Evolutionary conservation across 352 stramenopile species (phyloP), one percentile per base, ranked within the genome.

Genomic region (Pythium chondricola): DNA sequence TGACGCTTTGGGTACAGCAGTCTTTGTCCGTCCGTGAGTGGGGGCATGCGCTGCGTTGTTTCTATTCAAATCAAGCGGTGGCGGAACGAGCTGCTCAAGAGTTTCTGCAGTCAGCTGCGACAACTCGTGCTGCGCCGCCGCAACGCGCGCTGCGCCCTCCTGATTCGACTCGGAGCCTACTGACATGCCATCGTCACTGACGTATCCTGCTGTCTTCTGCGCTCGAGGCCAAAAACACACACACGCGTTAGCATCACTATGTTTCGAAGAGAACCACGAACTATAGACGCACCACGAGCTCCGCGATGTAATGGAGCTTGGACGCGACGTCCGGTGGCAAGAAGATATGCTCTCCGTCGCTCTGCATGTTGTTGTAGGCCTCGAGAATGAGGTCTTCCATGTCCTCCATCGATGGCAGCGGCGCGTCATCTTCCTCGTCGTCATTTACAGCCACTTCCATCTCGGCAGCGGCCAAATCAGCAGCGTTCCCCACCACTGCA

Each of bases 321-420:
- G 67, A 62, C 17, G 74, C 74, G 16, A 90, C 74, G 18, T 88
- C 71, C 1, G 74, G 53, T 10, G 79, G 74, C 22, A 90, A 52
- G 31, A 88, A 88, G 46, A 90, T 88, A 53, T 77, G 76, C 48
- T 90, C 79, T 26, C 76, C 79, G 41, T 90, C 79, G 46, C 74
- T 88, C 57, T 90, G 75, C 69, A 90, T 86, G 59, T 72, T 88
- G 51, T 84, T 85, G 58, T 90, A 90, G 31, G 79, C 79, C 52
- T 90, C 79, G 8, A 90, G 60, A 21, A 90, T 83, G 37, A 88
- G 63, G 32, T 86, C 68, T 55, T 90, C 75, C 47, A 90, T 67
- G 41, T 45, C 55, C 24, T 85, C 74, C 29, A 71, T 32, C 8
- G 66, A 62, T 32, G 63, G 66, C 42, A 65, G 30, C 6, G 48